Percentiles rank a stretch among this genome's conserved stretches.
Conservation (phyloP, 2,329 filamentous ascomycete genomes). For the Fusarium hainanense region DNA sequence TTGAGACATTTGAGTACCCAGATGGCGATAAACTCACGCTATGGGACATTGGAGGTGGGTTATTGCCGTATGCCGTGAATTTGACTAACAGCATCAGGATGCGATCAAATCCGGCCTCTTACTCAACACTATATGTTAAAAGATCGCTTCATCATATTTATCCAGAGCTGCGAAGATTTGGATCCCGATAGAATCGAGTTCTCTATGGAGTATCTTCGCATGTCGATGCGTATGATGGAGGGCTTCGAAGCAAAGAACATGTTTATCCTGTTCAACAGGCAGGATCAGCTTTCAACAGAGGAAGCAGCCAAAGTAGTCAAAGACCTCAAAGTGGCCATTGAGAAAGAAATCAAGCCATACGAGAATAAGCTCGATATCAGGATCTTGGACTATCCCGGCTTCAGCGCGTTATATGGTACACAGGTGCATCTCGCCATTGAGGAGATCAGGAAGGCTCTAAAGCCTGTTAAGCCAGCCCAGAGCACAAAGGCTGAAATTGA, state of each 20-base stretch:
- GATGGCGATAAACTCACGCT: conserved; percentile 39
- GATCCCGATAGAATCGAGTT: conserved; percentile 39
- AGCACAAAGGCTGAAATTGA: conserved; percentile 12
- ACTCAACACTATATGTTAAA: conserved; percentile 44
- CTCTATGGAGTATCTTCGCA: conserved; percentile 45
- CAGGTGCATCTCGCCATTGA: conserved; percentile 27
- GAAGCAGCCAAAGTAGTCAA: conserved; percentile 31
- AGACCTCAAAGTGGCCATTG: conserved; percentile 10
- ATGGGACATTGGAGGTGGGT: conserved; percentile 48
- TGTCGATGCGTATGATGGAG: conserved; percentile 32
- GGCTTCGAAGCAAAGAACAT: conserved; percentile 39
- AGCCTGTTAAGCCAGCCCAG: background rate
- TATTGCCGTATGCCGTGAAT: rapidly evolving
- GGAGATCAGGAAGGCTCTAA: conserved; percentile 32
- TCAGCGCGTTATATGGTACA: conserved; percentile 32
- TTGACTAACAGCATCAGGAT: conserved; percentile 29
- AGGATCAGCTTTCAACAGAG: conserved; percentile 42
- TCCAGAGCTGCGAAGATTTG: conserved; percentile 46
- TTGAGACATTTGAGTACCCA: conserved; percentile 73
- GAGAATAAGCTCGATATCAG: conserved; percentile 17
- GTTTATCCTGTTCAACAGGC: conserved; percentile 50
- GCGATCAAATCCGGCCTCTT: conserved; percentile 45
- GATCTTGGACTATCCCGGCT: conserved; percentile 41
- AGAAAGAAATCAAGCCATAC: conserved; percentile 31
- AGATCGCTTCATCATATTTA: conserved; percentile 45